Percentiles rank a stretch among this genome's conserved stretches.
phyloP scores from a whole-genome alignment of 1,139 yeast genomes.

The Zygotorulaspora mrakii region DNA sequence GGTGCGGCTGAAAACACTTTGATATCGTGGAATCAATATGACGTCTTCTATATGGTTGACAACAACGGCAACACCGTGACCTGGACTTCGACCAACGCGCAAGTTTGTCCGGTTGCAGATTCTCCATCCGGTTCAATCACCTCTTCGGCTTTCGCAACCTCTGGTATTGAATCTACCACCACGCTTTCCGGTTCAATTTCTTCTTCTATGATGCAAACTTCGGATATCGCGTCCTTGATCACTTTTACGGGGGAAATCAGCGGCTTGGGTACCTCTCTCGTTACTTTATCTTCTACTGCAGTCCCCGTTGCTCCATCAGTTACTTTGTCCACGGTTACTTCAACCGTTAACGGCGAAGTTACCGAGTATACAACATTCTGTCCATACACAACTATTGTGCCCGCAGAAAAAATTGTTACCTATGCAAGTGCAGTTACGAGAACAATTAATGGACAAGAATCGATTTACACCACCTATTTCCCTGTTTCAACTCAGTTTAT shows the following conservation, averaged over 20 bases:
- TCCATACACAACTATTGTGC: constrained; percentile 11
- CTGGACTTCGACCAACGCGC: constrained; percentile 18
- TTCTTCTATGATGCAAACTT: constrained; percentile 2
- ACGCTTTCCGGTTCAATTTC: constrained; percentile 3
- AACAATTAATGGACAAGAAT: constrained; percentile 15
- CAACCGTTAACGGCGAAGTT: constrained; percentile 8
- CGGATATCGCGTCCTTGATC: background rate
- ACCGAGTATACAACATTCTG: constrained; percentile 15
- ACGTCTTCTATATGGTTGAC: constrained; percentile 25
- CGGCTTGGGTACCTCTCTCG: constrained; percentile 5
- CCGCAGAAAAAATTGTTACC: constrained; percentile 8
- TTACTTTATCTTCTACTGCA: constrained; percentile 10
- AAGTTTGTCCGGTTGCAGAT: constrained; percentile 16
- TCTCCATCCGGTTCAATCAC: constrained; percentile 2
- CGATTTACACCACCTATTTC: constrained; percentile 17
- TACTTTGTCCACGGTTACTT: constrained; percentile 10
- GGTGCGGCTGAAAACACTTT: constrained; percentile 18
- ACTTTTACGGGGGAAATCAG: background rate
- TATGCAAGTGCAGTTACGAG: constrained; percentile 14
- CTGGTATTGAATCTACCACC: background rate
- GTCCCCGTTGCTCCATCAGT: constrained; percentile 9
- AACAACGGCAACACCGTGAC: constrained; percentile 17
- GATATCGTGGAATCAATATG: constrained; percentile 27
- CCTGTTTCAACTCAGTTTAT: constrained; percentile 9
- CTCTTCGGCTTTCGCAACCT: background rate